Conservation (phyloP, 345 rosid species). For the Kandelia obovata region DNA sequence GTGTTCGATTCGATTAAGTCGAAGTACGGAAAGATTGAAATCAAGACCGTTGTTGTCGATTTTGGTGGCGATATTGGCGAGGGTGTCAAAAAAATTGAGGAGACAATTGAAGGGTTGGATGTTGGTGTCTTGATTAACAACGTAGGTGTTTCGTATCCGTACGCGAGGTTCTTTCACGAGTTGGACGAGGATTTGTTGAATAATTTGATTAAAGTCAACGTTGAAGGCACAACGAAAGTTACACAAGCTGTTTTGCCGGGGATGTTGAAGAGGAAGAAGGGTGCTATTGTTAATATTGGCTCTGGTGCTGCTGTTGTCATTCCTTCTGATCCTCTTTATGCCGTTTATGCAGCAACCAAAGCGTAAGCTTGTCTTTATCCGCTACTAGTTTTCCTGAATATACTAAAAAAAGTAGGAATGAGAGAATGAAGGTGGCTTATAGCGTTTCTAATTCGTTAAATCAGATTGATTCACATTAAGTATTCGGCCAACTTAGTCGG, state of each 20-base stretch:
- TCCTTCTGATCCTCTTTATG: constrained; percentile 92
- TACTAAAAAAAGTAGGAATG: too few species aligned
- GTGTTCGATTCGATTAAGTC: constrained; percentile 42
- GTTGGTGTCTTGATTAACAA: constrained; percentile 80
- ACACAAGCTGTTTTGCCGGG: constrained; percentile 52
- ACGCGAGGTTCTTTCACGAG: constrained; percentile 77
- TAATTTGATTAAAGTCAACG: constrained; percentile 59
- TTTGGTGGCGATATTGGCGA: constrained; percentile 31
- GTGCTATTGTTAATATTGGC: constrained; percentile 76
- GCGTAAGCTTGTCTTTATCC: constrained; percentile 44
- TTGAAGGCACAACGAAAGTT: constrained; percentile 57
- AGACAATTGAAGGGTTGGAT: constrained; percentile 46
- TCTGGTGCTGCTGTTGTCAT: constrained; percentile 78
- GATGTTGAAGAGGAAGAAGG: constrained; percentile 66
- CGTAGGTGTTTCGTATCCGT: constrained; percentile 76
- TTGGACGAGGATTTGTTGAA: constrained; percentile 66
- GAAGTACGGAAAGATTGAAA: constrained; percentile 33
- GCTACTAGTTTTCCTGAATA: too few species aligned
- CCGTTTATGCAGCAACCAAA: constrained; percentile 93
- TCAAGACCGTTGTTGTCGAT: constrained; percentile 49
- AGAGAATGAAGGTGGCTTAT: too few species aligned
- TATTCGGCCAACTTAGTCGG: too few species aligned
- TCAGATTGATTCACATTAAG: too few species aligned
- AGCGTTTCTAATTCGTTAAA: too few species aligned
- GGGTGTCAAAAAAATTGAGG: constrained; percentile 34